Evolutionary conservation across 2,329 filamentous ascomycete genomes (phyloP), one percentile per base, ranked within the genome.

Genomic region (Lithohypha guttulata): DNA sequence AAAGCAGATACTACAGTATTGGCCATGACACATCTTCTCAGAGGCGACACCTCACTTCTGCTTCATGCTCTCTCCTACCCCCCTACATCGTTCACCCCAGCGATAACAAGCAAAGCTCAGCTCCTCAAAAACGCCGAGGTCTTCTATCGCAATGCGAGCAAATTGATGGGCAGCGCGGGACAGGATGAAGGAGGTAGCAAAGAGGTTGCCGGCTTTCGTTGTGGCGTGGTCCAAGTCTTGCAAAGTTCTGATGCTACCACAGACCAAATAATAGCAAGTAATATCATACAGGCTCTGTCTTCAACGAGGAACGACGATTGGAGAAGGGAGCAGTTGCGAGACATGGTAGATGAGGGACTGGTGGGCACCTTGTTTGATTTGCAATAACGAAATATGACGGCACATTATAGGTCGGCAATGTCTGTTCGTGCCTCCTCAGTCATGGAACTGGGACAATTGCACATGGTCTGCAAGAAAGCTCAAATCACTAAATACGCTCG

Each of bases 51-150:
- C 11, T 75, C 77, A 43, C 59, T 77, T 46, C 58, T 68, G 21
- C 64, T 73, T 23, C 68, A 66, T 55, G 64, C 66, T 26, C 54
- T 77, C 19, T 68, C 69, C 4, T 55, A 61, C 25, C 48, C 63
- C 2, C 64, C 69, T 1, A 62, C 54, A 51, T 57, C 59, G 17
- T 60, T 67, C 34, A 50, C 56, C 3, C 49, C 63, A 33, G 63
- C 67, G 3, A 52, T 57, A 18, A 62, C 63, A 33, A 68, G 70
- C 49, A 59, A 56, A 3, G 48, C 57, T 4, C 68, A 63, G 2
- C 55, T 77, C 9, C 52, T 73, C 25, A 66, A 65, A 39, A 77
- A 77, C 47, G 71, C 73, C 1, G 66, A 69, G 44, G 72, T 67
- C 4, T 77, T 72, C 50, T 77, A 74, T 49, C 65, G 69, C 14